A percentile compares a stretch with the other conserved stretches of the same genome.
Evolutionary conservation across 1,139 yeast genomes (phyloP).

Genomic region (Geotrichum candidum): DNA sequence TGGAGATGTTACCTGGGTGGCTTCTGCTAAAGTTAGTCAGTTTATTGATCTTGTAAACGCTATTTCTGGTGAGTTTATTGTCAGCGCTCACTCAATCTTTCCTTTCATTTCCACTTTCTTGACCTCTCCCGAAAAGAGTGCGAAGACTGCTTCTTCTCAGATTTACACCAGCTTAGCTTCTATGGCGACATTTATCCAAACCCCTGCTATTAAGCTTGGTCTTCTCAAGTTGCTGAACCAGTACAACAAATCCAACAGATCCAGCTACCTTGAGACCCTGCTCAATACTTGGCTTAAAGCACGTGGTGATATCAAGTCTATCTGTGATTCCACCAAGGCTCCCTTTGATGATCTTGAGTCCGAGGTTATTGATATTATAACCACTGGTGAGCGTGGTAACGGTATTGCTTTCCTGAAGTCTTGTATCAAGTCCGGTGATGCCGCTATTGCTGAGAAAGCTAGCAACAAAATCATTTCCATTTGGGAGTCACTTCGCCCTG

Average conservation of each 20-base stretch:
- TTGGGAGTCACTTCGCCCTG: conserved; percentile 52
- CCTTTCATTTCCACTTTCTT: conserved; percentile 32
- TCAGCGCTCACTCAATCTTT: conserved; percentile 44
- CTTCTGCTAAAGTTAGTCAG: conserved; percentile 56
- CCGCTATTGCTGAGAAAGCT: conserved; percentile 48
- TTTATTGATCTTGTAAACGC: conserved; percentile 44
- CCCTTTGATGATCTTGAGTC: conserved; percentile 50
- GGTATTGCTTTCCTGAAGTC: conserved; percentile 59
- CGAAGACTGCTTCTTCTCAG: conserved; percentile 17
- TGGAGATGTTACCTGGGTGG: conserved; percentile 47
- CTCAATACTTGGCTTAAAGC: conserved; percentile 39
- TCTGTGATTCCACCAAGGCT: conserved; percentile 46
- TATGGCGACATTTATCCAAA: conserved; percentile 42
- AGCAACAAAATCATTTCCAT: conserved; percentile 48
- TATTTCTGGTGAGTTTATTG: conserved; percentile 37
- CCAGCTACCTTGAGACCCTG: conserved; percentile 28
- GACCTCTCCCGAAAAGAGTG: conserved; percentile 16
- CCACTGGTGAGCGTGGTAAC: conserved; percentile 49
- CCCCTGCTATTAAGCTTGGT: conserved; percentile 44
- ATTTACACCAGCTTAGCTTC: conserved; percentile 46
- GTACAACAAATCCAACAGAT: conserved; percentile 33
- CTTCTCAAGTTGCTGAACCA: conserved; percentile 38
- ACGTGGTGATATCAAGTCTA: conserved; percentile 43
- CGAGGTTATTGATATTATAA: conserved; percentile 51
- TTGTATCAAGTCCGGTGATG: conserved; percentile 42